Percentiles rank a stretch among this genome's conserved stretches.
These are phyloP conservation scores for Sicyos baderoa DNA, from an alignment of 306 rosid genomes.

Conservation along the genomic window DNA sequence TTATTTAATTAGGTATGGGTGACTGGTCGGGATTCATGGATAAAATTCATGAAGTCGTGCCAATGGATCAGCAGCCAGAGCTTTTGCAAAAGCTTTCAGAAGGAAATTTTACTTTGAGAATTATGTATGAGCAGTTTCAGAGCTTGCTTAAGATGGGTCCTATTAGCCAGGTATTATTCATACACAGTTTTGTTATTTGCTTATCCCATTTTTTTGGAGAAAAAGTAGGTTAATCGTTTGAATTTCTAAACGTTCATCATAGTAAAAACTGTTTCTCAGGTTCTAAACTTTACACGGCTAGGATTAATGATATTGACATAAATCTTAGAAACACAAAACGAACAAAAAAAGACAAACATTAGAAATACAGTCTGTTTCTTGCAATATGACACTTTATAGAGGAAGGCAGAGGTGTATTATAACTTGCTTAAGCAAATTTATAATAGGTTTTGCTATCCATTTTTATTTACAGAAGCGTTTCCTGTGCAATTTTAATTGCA, in stretches of 20 bases:
- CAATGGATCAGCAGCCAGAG: slow-evolving; percentile 85
- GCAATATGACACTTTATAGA: not conserved
- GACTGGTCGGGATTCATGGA: slow-evolving; percentile 82
- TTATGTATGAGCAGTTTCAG: slow-evolving; percentile 84
- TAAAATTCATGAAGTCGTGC: slow-evolving; percentile 86
- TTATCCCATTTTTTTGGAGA: not conserved
- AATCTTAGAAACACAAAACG: not conserved
- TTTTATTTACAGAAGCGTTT: not conserved
- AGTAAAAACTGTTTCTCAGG: not conserved
- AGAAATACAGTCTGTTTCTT: not conserved
- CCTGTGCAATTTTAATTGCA: not conserved
- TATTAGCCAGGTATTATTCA: slow-evolving; percentile 44
- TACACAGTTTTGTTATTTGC: not conserved
- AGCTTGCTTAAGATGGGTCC: slow-evolving; percentile 78
- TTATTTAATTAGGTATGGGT: slow-evolving; percentile 57
- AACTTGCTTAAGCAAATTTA: not conserved
- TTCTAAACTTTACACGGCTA: not conserved
- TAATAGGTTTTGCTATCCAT: not conserved
- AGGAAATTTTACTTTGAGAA: slow-evolving; percentile 75
- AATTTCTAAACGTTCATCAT: not conserved
- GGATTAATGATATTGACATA: not conserved
- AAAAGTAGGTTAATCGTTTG: not conserved
- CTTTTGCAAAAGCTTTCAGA: slow-evolving; percentile 75
- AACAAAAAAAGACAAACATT: not conserved
- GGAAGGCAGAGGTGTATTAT: not conserved